Base-by-base conservation (phyloP, 2,329 filamentous ascomycete genomes). In the Coniochaeta sp. region DNA sequence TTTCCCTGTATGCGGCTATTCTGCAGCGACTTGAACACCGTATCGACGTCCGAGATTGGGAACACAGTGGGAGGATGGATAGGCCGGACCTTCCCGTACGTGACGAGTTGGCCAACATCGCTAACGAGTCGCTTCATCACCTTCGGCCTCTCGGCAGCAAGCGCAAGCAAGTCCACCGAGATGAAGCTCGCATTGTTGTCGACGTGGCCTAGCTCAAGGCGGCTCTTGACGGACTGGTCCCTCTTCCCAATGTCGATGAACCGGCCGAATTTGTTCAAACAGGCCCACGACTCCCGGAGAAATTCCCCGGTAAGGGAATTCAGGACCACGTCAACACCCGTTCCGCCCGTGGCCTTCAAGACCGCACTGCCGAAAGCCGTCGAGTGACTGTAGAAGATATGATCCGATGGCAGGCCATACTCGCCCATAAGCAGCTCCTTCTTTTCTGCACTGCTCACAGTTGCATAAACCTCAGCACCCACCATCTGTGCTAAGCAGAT, bases 201-300 rank as follows among this genome's bases (percentile, higher is more conserved):
- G 46, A 76, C 72, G n/a, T 71, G 70, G n/a, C 66, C 58, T 69
- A 80, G 74, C 40, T 78, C 73, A 0, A 81, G 61, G 1, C 70
- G 63, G 1, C 65, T 69, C 50, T 71, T 74, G 51, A 61, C 65
- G 7, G 61, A 59, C n/a, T 68, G 62, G 35, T 73, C 71, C 38
- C 65, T 58, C 52, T 64, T 67, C 7, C 71, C 68, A 28, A 77
- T 67, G 51, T 78, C 74, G 4, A 78, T 58, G 45, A 78, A 74
- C 3, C 69, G 65, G 1, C 73, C 74, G 55, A 73, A 74, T 14
- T 63, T 64, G 42, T 70, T 69, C 16, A 79, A 60, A 48, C 69
- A 73, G 3, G 65, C 63, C 71, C 69, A 76, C 0, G 72, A 70
- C 35, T 71, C 69, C 3, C 65, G 63, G 2, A 75, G 57, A 1